These are phyloP conservation scores for Ustilago cynodontis DNA, from an alignment of 1,284 basidiomycete species.

Conservation along the genomic window DNA sequence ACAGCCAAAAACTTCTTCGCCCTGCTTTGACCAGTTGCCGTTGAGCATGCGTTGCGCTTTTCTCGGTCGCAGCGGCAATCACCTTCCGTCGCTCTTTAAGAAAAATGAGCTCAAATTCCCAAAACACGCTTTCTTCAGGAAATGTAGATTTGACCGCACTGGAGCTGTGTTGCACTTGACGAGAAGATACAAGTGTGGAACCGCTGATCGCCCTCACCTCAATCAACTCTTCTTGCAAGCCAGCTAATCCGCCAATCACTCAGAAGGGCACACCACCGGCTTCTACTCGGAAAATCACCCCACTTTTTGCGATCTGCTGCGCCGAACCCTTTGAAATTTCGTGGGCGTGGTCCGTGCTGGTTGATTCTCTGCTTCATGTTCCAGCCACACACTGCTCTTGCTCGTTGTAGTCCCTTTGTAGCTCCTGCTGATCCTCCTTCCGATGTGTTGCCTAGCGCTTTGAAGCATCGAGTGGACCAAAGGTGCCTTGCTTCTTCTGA, in stretches of 20 bases:
- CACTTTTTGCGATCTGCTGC: neutral
- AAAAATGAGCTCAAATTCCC: neutral
- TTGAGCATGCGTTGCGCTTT: neutral
- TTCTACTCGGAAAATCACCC: neutral
- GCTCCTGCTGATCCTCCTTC: too few relatives aligned
- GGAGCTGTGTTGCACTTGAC: neutral
- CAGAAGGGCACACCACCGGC: neutral
- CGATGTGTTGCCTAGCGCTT: too few relatives aligned
- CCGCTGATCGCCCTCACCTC: neutral
- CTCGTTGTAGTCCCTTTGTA: too few relatives aligned
- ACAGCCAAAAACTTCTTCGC: neutral
- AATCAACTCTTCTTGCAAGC: too few relatives aligned
- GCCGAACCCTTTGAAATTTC: neutral
- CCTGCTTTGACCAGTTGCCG: neutral
- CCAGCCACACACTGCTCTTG: too few relatives aligned
- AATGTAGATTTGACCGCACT: neutral
- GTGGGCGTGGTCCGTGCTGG: neutral
- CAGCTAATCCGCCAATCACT: neutral
- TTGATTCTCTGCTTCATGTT: neutral
- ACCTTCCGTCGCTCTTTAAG: conserved; percentile 3
- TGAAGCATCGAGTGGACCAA: too few relatives aligned
- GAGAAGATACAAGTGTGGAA: neutral
- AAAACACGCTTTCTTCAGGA: neutral
- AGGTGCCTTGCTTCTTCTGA: neutral
- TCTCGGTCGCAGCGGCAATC: conserved; percentile 9